Percentiles rank a stretch among this genome's conserved stretches.
Evolutionary conservation across 176 grass and related monocot genomes (phyloP).

Genomic region (Microstegium vimineum): DNA sequence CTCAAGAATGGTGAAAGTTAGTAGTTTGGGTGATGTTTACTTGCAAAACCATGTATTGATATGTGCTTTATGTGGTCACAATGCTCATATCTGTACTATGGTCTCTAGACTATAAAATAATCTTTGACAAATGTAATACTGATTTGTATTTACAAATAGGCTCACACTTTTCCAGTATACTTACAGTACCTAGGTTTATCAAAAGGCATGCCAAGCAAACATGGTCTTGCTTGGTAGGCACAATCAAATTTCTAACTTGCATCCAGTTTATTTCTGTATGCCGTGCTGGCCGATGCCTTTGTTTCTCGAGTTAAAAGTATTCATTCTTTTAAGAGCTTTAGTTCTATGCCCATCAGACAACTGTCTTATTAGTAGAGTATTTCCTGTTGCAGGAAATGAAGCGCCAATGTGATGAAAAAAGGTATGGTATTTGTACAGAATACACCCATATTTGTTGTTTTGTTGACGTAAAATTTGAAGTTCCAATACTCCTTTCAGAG

Average conservation of each 20-base stretch:
- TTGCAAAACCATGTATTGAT: background rate
- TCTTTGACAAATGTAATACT: background rate
- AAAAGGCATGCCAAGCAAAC: background rate
- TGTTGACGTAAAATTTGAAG: constrained; percentile 21
- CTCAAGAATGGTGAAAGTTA: background rate
- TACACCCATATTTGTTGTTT: background rate
- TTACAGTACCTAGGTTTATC: background rate
- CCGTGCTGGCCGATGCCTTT: background rate
- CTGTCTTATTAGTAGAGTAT: background rate
- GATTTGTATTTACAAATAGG: background rate
- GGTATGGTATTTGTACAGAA: constrained; percentile 39
- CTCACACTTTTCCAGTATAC: background rate
- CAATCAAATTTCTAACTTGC: constrained; percentile 1
- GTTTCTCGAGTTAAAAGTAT: background rate
- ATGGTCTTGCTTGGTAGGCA: background rate
- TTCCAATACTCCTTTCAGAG: constrained; percentile 51
- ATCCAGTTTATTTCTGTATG: background rate
- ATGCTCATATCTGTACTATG: background rate
- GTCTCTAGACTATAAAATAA: background rate
- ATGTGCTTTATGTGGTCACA: background rate
- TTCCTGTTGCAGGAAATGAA: constrained; percentile 86
- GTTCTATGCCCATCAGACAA: background rate
- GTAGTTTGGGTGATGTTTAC: background rate
- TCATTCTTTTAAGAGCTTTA: constrained; percentile 6
- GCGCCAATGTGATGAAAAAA: constrained; percentile 93